Evolutionary conservation across 768 basidiomycete species (phyloP).

Genomic region (Boletus rufocinnamomeus): DNA sequence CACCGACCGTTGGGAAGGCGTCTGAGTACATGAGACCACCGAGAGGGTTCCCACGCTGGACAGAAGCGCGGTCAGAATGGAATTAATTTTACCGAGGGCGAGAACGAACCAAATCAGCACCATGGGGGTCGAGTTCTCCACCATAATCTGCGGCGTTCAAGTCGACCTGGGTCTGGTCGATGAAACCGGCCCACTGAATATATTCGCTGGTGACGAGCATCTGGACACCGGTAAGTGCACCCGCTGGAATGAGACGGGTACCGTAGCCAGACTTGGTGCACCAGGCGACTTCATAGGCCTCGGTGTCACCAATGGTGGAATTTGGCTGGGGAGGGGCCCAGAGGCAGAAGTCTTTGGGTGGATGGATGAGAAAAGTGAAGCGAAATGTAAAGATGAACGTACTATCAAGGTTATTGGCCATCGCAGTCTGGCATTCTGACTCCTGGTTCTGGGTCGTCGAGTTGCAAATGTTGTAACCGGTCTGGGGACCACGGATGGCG

Average conservation of each 20-base stretch:
- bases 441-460: conserved; percentile 61
- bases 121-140: conserved; percentile 78
- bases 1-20: conserved; percentile 45
- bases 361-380: conserved; percentile 27
- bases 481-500: conserved; percentile 56
- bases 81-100: conserved; percentile 8
- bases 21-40: conserved; percentile 71
- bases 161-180: conserved; percentile 64
- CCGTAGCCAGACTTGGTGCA: conserved; percentile 69
- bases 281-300: conserved; percentile 71
- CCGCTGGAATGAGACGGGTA: conserved; percentile 67
- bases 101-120: conserved; percentile 58
- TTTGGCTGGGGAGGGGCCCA: conserved; percentile 57
- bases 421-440: conserved; percentile 69
- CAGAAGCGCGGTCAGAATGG: conserved; percentile 9
- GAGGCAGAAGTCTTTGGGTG: conserved; percentile 64
- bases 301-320: conserved; percentile 61
- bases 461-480: conserved; percentile 70
- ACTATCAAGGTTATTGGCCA: conserved; percentile 57
- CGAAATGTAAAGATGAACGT: not conserved
- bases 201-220: conserved; percentile 59
- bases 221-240: conserved; percentile 66
- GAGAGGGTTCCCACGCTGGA: conserved; percentile 76
- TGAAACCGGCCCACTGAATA: conserved; percentile 59
- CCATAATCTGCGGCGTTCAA: conserved; percentile 57